Percentiles rank a stretch among this genome's conserved stretches.
These are phyloP conservation scores for Geotrichum reessii DNA, from an alignment of 1,139 yeast species.

Conservation along the genomic window DNA sequence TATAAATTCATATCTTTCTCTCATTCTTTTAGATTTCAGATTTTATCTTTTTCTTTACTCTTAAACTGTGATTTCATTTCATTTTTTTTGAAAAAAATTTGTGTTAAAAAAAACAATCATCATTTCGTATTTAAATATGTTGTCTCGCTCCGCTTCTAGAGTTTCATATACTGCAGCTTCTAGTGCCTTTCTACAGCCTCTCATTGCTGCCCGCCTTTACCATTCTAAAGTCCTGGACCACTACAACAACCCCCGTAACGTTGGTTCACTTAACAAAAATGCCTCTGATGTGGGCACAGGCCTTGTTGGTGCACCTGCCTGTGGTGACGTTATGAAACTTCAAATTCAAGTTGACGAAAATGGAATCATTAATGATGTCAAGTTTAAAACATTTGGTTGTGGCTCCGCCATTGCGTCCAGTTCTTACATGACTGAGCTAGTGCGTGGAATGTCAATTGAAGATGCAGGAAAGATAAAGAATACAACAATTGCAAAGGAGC, in stretches of 20 bases:
- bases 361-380: conserved; percentile 89
- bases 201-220: conserved; percentile 23
- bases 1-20: not conserved
- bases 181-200: not conserved
- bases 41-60: not conserved
- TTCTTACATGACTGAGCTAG: conserved; percentile 89
- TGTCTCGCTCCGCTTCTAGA: not conserved
- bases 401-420: conserved; percentile 97
- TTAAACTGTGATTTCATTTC: no score
- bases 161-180: not conserved
- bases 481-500: conserved; percentile 86
- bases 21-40: not conserved
- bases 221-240: conserved; percentile 63
- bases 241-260: conserved; percentile 93
- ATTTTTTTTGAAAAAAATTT: no score
- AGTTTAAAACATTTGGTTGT: conserved; percentile 97
- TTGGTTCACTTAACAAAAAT: conserved; percentile 81
- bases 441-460: conserved; percentile 89
- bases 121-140: not conserved
- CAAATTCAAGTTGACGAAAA: conserved; percentile 91
- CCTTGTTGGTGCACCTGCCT: conserved; percentile 94
- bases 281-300: conserved; percentile 90
- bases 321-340: conserved; percentile 98
- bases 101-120: not conserved
- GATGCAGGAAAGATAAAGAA: conserved; percentile 90